Conservation (phyloP, 495 filamentous ascomycete species). For the Penicillium pulvis region DNA sequence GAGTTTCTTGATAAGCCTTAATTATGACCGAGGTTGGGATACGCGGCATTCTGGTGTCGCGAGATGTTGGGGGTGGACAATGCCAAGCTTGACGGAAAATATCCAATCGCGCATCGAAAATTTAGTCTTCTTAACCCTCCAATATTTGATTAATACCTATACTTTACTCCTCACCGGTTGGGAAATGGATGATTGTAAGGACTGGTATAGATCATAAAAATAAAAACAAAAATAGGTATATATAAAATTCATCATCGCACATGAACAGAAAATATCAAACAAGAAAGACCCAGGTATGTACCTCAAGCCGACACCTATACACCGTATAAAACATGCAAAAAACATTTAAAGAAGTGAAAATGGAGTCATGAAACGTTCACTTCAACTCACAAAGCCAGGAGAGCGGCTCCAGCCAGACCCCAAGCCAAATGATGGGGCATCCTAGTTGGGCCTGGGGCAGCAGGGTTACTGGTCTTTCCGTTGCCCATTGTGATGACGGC, state of each 20-base stretch:
- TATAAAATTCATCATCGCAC: neutral
- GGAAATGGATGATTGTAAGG: neutral
- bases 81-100: constrained; percentile 3
- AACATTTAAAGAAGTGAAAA: neutral
- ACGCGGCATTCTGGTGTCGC: constrained; percentile 66
- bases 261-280: neutral
- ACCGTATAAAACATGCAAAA: neutral
- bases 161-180: too few relatives aligned
- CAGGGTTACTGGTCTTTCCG: constrained; percentile 24
- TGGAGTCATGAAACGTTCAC: neutral
- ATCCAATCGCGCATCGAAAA: too few relatives aligned
- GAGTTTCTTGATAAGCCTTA: constrained; percentile 55
- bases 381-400: constrained; percentile 24
- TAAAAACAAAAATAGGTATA: constrained; percentile 1
- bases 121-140: too few relatives aligned
- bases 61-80: neutral
- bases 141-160: too few relatives aligned
- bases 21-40: constrained; percentile 61
- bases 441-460: constrained; percentile 17
- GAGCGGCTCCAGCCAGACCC: constrained; percentile 30
- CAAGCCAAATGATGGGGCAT: constrained; percentile 30
- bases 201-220: neutral
- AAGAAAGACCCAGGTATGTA: neutral
- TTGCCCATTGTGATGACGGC: constrained; percentile 18
- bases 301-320: neutral